Percentiles rank a stretch among this genome's conserved stretches.
Conservation (phyloP, 1,284 basidiomycete genomes). For the Clitocybe nebularis region DNA sequence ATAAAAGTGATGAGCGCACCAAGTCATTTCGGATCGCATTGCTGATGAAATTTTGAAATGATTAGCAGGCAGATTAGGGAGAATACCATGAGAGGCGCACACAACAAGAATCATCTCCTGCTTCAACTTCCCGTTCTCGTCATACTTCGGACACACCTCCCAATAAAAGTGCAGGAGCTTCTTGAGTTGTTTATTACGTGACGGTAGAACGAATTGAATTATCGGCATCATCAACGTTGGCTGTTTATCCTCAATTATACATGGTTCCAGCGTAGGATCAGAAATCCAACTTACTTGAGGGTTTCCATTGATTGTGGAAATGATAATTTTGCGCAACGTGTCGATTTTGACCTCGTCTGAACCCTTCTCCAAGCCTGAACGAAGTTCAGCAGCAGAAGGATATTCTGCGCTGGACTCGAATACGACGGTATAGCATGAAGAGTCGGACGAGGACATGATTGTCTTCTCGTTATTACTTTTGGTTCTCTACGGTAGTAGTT, state of each 20-base stretch:
- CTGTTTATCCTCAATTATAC: constrained; percentile 36
- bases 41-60: constrained; percentile 35
- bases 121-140: constrained; percentile 96
- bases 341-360: constrained; percentile 98
- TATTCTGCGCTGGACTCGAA: constrained; percentile 76
- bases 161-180: constrained; percentile 99
- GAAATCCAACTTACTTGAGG: constrained; percentile 52
- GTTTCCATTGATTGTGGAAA: constrained; percentile 94
- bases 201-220: constrained; percentile 97
- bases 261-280: neutral
- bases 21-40: constrained; percentile 98
- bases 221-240: constrained; percentile 94
- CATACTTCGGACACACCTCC: constrained; percentile 99
- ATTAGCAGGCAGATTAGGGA: constrained; percentile 2
- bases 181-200: constrained; percentile 95
- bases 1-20: constrained; percentile 38
- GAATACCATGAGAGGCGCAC: constrained; percentile 45
- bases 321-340: constrained; percentile 93
- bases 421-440: constrained; percentile 82
- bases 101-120: constrained; percentile 99
- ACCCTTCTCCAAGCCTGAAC: constrained; percentile 89
- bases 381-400: constrained; percentile 82
- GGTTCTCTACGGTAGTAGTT: too few species aligned
- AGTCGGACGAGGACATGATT: constrained; percentile 34
- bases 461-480: too few species aligned